phyloP scores from a whole-genome alignment of 2,329 filamentous ascomycete species.

The Phyllosticta citriasiana region DNA sequence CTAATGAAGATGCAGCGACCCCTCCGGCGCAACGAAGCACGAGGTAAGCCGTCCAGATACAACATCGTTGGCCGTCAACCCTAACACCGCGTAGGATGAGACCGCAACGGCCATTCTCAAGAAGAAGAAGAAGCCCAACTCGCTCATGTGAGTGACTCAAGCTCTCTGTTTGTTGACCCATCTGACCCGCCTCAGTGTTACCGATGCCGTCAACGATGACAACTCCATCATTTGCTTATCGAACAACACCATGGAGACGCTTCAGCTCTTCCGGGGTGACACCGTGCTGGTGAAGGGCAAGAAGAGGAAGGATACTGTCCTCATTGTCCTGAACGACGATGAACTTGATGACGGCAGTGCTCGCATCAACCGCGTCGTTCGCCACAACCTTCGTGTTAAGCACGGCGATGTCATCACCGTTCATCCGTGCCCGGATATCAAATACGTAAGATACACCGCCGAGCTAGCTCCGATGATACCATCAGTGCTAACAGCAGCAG shows the following conservation, averaged over 20 bases:
- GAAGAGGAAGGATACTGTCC: conserved; percentile 97
- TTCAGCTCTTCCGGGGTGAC: conserved; percentile 97
- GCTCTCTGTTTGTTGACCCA: not conserved
- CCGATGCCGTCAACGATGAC: conserved; percentile 97
- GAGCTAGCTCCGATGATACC: not conserved
- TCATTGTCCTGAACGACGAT: conserved; percentile 95
- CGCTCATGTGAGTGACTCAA: conserved; percentile 65
- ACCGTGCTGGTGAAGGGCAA: conserved; percentile 98
- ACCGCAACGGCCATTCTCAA: conserved; percentile 93
- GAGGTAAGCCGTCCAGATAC: conserved; percentile 47
- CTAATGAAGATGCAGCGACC: conserved; percentile 56
- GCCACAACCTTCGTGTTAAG: conserved; percentile 97
- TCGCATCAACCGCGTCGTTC: conserved; percentile 95
- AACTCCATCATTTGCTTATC: conserved; percentile 98
- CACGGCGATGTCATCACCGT: conserved; percentile 97
- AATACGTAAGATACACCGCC: conserved; percentile 69
- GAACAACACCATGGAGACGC: conserved; percentile 96
- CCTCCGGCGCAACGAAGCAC: conserved; percentile 80
- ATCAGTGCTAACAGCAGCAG: conserved; percentile 37
- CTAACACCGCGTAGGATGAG: conserved; percentile 57
- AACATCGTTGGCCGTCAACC: conserved; percentile 13
- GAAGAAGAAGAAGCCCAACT: conserved; percentile 99
- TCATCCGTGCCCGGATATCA: conserved; percentile 96
- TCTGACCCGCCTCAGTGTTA: conserved; percentile 59
- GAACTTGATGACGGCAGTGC: conserved; percentile 96